Base-by-base conservation (phyloP, 805 yeast genomes). In the Zygosaccharomyces bisporus region DNA sequence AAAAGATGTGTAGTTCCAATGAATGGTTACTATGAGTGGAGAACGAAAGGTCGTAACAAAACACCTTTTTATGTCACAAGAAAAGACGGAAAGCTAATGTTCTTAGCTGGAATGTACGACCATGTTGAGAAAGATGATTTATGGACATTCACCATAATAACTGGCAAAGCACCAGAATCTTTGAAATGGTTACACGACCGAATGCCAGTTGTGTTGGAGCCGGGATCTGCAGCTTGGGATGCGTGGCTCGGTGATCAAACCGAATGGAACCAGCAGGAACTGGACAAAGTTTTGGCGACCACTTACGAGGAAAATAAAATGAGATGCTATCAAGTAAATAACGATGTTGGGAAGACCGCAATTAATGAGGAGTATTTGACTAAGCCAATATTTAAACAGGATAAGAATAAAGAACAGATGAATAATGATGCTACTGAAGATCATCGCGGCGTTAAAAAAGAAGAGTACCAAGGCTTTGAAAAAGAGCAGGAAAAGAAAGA, bases 21-120 rank as follows among this genome's bases (percentile, higher is more conserved):
- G 31, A 75, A 77, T 55, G 96, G 96, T 0, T 90, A 90, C 62
- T 90, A 77, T 57, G 97, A 90, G 63, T 90, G 97, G 96, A 51
- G 56, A 13, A 49, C 58, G 2, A 45, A 44, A 13, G 58, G 57
- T 8, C 67, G 58, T 42, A 64, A 67, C 7, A 83, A 79, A 56
- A 60, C 62, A 0, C 96, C 96, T 0, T 78, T 82, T 58, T 90
- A 69, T 56, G 72, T 89, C 13, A 75, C 72, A 25, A 70, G 83
- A 24, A 72, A 70, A 33, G 77, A 75, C 44, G 63, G 66, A 0
- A 67, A 75, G 6, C 52, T 89, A 33, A 64, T 84, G 63, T 86
- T 76, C 57, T 62, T 87, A 17, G 90, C 95, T 1, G 88, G 85
- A 0, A 53, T 83, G 41, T 79, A 63, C 25, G 66, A 63, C 13